Percentiles rank a stretch among this genome's conserved stretches.
Evolutionary conservation across 139 green algal species (phyloP).

Genomic region (Nannochloris sp.): DNA sequence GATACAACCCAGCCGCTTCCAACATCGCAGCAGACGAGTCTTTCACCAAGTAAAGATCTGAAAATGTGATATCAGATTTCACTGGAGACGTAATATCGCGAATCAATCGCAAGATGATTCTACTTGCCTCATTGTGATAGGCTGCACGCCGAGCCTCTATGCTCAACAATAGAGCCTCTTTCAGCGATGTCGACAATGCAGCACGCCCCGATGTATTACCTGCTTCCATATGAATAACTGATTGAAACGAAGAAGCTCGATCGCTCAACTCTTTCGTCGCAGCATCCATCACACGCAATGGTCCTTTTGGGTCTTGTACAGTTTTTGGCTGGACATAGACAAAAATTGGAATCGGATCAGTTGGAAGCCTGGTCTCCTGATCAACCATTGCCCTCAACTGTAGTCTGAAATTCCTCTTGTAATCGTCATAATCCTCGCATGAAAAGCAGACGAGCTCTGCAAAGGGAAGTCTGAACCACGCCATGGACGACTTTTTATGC

Average conservation of each 20-base stretch:
- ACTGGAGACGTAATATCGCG: neutral
- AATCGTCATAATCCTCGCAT: conserved; percentile 60
- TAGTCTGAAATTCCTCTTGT: conserved; percentile 36
- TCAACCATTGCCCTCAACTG: conserved; percentile 44
- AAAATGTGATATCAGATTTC: conserved; percentile 35
- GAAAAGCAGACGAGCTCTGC: conserved; percentile 57
- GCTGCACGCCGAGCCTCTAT: conserved; percentile 68
- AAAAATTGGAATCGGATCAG: conserved; percentile 47
- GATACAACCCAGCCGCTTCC: conserved; percentile 26
- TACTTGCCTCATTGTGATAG: conserved; percentile 63
- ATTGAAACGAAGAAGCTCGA: conserved; percentile 5
- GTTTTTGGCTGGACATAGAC: conserved; percentile 45
- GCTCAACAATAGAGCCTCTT: conserved; percentile 43
- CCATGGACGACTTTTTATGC: conserved; percentile 44
- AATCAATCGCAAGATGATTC: neutral
- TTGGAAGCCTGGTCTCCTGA: conserved; percentile 30
- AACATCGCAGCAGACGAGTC: conserved; percentile 50
- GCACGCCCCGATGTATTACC: neutral
- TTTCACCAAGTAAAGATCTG: conserved; percentile 74
- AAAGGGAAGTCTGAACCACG: conserved; percentile 72
- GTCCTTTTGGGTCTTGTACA: conserved; percentile 23
- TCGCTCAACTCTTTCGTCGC: conserved; percentile 57
- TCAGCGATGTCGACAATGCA: conserved; percentile 22
- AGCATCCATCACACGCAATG: conserved; percentile 43
- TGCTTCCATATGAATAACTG: neutral